Evolutionary conservation across 2,329 filamentous ascomycete genomes (phyloP), one percentile per base, ranked within the genome.

Genomic region (Venturiaceae sp.): DNA sequence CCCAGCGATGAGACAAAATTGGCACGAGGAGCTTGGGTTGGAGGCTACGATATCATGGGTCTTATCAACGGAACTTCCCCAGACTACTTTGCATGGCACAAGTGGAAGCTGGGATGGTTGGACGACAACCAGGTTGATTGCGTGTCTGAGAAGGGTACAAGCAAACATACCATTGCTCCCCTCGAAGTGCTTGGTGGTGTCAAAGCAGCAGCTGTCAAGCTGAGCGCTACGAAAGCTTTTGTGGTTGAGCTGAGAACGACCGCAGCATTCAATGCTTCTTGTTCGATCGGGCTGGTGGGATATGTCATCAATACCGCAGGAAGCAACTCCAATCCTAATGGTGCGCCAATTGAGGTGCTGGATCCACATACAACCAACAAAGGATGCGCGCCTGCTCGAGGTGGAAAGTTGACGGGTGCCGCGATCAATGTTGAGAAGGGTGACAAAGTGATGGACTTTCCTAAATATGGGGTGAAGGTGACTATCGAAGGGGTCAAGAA

Each of bases 11-110:
- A 30, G 8, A 55, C 55, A 3, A 36, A 33, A 21, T 28, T 52
- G 3, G 36, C 47, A 1, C 6, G 5, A 11, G 46, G 46, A 9
- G 30, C 59, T 9, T 64, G 50, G 47, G 63, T 62, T 30, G 63
- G 63, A 28, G 63, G 62, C 3, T 64, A 57, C 56, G 63, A 64
- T 32, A 53, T 64, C 44, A 64, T 64, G 63, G 63, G 62, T 21
- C 37, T 63, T 3, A 61, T 64, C 30, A 36, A 41, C 33, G 60
- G 58, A 5, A 57, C 60, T 21, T 58, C 50, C 21, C 63, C 63
- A 1, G 63, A 63, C 47, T 59, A 52, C 37, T 55, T 64, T 23
- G 63, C 60, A 0, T 61, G 58, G 57, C 55, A 63, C 44, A 64
- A 64, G 59, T 64, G 63, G 63, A 58, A 60, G n/a, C 57, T 64